These are phyloP conservation scores for Crithidia brevicula DNA, from an alignment of 208 protist genomes.

Conservation along the genomic window DNA sequence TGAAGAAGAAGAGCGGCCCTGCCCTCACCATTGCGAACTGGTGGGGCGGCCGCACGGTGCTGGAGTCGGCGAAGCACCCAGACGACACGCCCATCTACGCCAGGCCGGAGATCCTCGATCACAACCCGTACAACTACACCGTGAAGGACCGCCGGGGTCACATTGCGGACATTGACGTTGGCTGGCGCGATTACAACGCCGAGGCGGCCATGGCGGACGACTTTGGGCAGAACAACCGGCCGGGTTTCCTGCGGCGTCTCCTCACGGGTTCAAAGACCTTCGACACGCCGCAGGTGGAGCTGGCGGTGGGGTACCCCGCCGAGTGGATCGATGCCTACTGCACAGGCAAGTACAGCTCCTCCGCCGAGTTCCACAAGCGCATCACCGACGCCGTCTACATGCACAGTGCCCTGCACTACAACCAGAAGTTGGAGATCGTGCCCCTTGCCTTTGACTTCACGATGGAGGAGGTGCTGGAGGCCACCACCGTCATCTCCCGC, in stretches of 20 bases:
- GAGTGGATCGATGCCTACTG: slow-evolving; percentile 85
- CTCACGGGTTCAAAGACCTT: slow-evolving; percentile 27
- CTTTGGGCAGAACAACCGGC: slow-evolving; percentile 31
- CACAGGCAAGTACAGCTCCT: slow-evolving; percentile 51
- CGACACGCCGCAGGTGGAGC: slow-evolving; percentile 64
- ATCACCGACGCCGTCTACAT: slow-evolving; percentile 64
- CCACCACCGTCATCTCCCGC: slow-evolving; percentile 64
- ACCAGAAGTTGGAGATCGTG: slow-evolving; percentile 82
- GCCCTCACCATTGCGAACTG: slow-evolving; percentile 15
- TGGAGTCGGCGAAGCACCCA: slow-evolving; percentile 21
- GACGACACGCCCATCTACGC: slow-evolving; percentile 38
- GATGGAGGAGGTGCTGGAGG: slow-evolving; percentile 67
- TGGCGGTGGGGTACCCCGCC: slow-evolving; percentile 82
- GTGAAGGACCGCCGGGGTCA: slow-evolving; percentile 39
- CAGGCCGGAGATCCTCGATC: slow-evolving; percentile 45
- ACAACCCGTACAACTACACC: slow-evolving; percentile 66
- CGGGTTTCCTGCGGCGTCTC: slow-evolving; percentile 34
- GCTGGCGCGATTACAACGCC: slow-evolving; percentile 77
- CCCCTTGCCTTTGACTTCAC: slow-evolving; percentile 81
- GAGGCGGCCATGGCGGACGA: slow-evolving; percentile 41
- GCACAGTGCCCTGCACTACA: slow-evolving; percentile 67
- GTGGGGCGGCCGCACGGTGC: slow-evolving; percentile 28
- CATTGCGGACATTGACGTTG: slow-evolving; percentile 72
- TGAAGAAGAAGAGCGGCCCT: background rate
- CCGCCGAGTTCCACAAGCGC: slow-evolving; percentile 69